Percentiles rank a stretch among this genome's conserved stretches.
Evolutionary conservation across 768 basidiomycete genomes (phyloP).

Genomic region (Infundibulicybe gibba): DNA sequence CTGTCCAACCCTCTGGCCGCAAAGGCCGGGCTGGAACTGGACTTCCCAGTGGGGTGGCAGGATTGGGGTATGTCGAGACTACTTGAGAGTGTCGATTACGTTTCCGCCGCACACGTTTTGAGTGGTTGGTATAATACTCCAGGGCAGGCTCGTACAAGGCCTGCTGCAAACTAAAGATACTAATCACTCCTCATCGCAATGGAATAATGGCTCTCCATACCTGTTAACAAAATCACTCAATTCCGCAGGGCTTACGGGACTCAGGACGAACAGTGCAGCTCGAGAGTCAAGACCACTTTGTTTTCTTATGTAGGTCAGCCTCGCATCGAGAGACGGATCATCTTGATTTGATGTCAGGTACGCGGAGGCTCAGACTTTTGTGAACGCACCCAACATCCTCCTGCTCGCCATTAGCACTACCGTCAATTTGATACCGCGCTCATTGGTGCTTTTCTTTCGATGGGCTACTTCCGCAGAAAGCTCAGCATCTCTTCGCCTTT

Average conservation of each 20-base stretch:
- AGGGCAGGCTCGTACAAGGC: slow-evolving; percentile 86
- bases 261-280: slow-evolving; percentile 91
- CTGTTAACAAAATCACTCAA: slow-evolving; percentile 87
- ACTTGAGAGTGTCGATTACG: slow-evolving; percentile 76
- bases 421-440: slow-evolving; percentile 90
- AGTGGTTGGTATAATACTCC: slow-evolving; percentile 92
- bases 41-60: slow-evolving; percentile 41
- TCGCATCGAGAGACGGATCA: slow-evolving; percentile 76
- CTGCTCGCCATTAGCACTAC: slow-evolving; percentile 91
- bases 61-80: slow-evolving; percentile 45
- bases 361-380: not conserved
- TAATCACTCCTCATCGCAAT: not conserved
- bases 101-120: slow-evolving; percentile 88
- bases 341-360: slow-evolving; percentile 40
- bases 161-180: slow-evolving; percentile 65
- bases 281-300: slow-evolving; percentile 88
- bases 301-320: slow-evolving; percentile 83
- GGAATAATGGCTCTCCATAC: slow-evolving; percentile 28
- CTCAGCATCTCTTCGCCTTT: slow-evolving; percentile 68
- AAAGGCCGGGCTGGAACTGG: slow-evolving; percentile 53
- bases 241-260: slow-evolving; percentile 85
- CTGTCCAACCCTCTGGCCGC: slow-evolving; percentile 89
- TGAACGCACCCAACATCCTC: slow-evolving; percentile 69
- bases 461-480: slow-evolving; percentile 77
- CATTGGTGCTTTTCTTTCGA: slow-evolving; percentile 75